Evolutionary conservation across 2,329 filamentous ascomycete species (phyloP).

Genomic region (Penicillium sp.): DNA sequence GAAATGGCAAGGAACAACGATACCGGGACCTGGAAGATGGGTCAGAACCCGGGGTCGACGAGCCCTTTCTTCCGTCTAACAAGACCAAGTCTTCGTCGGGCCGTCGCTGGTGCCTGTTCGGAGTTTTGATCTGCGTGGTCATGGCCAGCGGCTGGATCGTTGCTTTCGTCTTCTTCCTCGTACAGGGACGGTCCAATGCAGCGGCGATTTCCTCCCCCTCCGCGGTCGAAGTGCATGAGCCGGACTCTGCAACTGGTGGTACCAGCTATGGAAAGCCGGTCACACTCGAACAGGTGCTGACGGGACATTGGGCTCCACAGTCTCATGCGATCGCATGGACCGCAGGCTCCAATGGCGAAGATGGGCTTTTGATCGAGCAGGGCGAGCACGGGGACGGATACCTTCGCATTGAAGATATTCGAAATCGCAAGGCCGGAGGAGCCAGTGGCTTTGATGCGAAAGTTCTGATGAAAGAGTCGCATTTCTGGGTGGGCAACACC

Average conservation of each 20-base stretch:
- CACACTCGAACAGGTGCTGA: constrained; percentile 48
- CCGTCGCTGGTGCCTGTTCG: constrained; percentile 47
- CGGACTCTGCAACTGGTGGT: constrained; percentile 36
- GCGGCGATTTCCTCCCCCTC: constrained; percentile 32
- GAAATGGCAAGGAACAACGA: constrained; percentile 21
- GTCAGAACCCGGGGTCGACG: constrained; percentile 27
- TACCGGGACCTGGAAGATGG: constrained; percentile 45
- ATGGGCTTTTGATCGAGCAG: constrained; percentile 81
- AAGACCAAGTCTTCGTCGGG: constrained; percentile 31
- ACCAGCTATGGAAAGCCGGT: constrained; percentile 47
- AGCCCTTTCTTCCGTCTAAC: constrained; percentile 30
- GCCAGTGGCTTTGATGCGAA: constrained; percentile 57
- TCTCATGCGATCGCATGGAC: constrained; percentile 53
- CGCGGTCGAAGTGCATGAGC: constrained; percentile 31
- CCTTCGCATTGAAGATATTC: constrained; percentile 84
- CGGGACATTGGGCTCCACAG: constrained; percentile 43
- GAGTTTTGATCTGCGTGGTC: constrained; percentile 43
- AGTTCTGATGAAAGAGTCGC: constrained; percentile 72
- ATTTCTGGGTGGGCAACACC: constrained; percentile 64
- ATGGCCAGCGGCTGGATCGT: constrained; percentile 46
- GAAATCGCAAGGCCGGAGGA: constrained; percentile 55
- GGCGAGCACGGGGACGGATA: constrained; percentile 66
- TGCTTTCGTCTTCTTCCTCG: constrained; percentile 49
- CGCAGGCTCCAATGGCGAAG: constrained; percentile 56
- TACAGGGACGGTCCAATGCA: constrained; percentile 38